Base-by-base conservation (phyloP, 2,329 filamentous ascomycete species). In the Cladosporium sp. region DNA sequence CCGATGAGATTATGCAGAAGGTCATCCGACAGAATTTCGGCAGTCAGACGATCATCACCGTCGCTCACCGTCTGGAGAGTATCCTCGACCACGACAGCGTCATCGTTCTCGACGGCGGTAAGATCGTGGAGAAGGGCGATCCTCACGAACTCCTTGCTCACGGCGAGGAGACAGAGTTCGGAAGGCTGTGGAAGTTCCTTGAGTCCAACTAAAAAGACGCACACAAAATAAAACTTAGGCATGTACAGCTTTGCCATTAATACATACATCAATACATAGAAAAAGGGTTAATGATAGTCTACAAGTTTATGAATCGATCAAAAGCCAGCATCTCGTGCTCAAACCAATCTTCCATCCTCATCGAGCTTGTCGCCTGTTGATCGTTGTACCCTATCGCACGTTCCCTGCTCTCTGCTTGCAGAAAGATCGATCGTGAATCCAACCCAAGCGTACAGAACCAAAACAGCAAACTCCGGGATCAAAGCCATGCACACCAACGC, bases 21-120 rank as follows among this genome's bases (percentile, higher is more conserved):
- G 70, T 81, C 25, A 73, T 60, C 18, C 46, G 41, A 11, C 50
- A 57, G 30, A 69, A 69, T 19, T 82, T 84, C 59, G 62, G 64
- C 2, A 69, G 68, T 3, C 77, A 79, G 53, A 87, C 84, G 0
- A 76, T 87, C 49, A 70, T 82, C 43, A 71, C 75, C 0, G 75
- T 82, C 2, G 77, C 78, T 4, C 78, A 82, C 63, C 76, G 78
- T 22, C 67, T 82, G 36, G 72, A 78, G 32, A 78, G 77, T 50
- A 77, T 82, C 12, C 66, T 77, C 53, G 73, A 77, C 47, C 79
- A 76, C 57, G 77, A 80, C 57, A 64, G 63, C 19, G 71, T 81
- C 22, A 68, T 74, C 1, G 73, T 80, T 7, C 70, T 80, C 67
- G 73, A 78, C 20, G 62, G 65, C 7, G 78, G 77, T 3, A 58